These are phyloP conservation scores for Dendrobium nobile DNA, from an alignment of 106 monocot species.

Conservation along the genomic window DNA sequence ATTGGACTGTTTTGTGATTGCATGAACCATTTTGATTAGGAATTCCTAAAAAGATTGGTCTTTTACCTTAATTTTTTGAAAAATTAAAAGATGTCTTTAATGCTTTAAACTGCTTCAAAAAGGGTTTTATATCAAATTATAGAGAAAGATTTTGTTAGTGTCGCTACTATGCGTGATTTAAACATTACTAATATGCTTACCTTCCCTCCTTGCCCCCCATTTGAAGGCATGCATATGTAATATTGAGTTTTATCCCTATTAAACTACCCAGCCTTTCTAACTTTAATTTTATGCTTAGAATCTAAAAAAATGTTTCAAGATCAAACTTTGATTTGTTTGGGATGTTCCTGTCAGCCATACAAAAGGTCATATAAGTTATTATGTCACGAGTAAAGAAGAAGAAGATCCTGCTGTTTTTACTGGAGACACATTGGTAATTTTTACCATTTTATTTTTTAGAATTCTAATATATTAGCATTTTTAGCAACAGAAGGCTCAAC, in stretches of 20 bases:
- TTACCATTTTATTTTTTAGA: background rate
- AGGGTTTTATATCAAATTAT: background rate
- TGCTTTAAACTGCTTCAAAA: background rate
- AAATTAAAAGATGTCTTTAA: background rate
- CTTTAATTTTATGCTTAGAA: background rate
- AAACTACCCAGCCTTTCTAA: background rate
- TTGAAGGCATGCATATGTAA: background rate
- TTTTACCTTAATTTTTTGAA: background rate
- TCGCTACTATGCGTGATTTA: background rate
- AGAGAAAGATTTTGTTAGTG: background rate
- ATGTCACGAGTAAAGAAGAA: slow-evolving; percentile 57
- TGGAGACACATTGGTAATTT: slow-evolving; percentile 87
- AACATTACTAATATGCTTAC: background rate
- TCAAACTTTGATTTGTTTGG: slow-evolving; percentile 1
- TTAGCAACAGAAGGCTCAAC: background rate
- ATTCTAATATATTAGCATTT: background rate
- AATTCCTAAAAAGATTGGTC: background rate
- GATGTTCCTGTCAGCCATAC: slow-evolving; percentile 62
- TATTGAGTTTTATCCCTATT: background rate
- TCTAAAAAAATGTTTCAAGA: background rate
- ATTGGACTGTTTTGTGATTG: background rate
- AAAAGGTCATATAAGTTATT: slow-evolving; percentile 94
- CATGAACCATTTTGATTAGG: background rate
- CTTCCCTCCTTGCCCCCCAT: background rate
- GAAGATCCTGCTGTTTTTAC: slow-evolving; percentile 89